Conservation (phyloP, 306 rosid species). For the Rosa multiflora region DNA sequence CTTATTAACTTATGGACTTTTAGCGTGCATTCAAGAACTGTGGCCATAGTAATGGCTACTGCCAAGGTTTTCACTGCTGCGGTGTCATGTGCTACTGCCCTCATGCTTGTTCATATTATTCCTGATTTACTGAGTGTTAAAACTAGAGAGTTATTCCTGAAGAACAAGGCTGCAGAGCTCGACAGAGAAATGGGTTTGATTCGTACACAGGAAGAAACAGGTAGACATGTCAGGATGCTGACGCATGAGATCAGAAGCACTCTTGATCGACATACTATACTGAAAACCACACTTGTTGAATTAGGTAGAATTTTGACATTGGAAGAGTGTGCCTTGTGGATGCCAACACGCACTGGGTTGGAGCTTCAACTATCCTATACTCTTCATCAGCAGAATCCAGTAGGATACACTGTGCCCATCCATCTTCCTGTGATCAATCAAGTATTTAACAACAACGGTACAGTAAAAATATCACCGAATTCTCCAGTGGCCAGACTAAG, state of each 20-base stretch:
- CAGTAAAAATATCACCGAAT: slow-evolving; percentile 68
- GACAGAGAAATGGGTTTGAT: slow-evolving; percentile 85
- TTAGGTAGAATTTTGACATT: slow-evolving; percentile 81
- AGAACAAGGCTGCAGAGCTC: slow-evolving; percentile 81
- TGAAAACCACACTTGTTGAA: slow-evolving; percentile 72
- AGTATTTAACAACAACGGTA: slow-evolving; percentile 71
- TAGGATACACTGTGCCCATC: slow-evolving; percentile 84
- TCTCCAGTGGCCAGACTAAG: slow-evolving; percentile 86
- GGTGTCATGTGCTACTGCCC: slow-evolving; percentile 78
- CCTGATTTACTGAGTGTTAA: slow-evolving; percentile 82
- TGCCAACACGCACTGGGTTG: slow-evolving; percentile 92
- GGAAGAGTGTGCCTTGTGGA: slow-evolving; percentile 98
- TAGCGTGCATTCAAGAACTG: slow-evolving; percentile 56
- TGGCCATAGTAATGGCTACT: slow-evolving; percentile 67
- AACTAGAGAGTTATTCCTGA: slow-evolving; percentile 69
- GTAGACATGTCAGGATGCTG: slow-evolving; percentile 84
- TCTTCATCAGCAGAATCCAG: slow-evolving; percentile 88
- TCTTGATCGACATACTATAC: slow-evolving; percentile 72
- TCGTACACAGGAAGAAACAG: slow-evolving; percentile 79
- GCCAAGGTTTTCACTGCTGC: slow-evolving; percentile 73
- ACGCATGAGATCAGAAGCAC: slow-evolving; percentile 85
- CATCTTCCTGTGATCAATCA: slow-evolving; percentile 91
- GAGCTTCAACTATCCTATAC: slow-evolving; percentile 97
- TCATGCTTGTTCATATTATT: slow-evolving; percentile 82
- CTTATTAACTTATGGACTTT: slow-evolving; percentile 81